A percentile compares a stretch with the other conserved stretches of the same genome.
phyloP scores from a whole-genome alignment of 768 basidiomycete species.

The Kwoniella mangroviensis region DNA sequence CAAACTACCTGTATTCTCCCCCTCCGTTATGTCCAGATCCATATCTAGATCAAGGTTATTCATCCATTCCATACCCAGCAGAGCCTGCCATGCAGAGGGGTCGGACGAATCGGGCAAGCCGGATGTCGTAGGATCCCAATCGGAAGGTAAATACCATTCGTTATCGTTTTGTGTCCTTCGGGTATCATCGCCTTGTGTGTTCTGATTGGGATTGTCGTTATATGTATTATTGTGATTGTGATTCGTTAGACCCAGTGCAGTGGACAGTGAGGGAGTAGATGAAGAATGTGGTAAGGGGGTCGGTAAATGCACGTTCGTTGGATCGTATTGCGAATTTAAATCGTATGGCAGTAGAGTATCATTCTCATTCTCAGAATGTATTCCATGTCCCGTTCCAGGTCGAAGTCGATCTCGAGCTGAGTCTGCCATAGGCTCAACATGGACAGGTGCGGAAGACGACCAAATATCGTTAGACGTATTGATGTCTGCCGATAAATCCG shows the following conservation, averaged over 20 bases:
- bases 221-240: neutral
- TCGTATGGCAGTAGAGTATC: neutral
- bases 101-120: constrained; percentile 25
- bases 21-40: neutral
- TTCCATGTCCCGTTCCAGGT: neutral
- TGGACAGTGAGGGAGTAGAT: constrained; percentile 2
- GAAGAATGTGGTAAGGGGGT: neutral
- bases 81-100: constrained; percentile 17
- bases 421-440: no score
- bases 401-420: neutral
- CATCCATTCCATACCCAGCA: constrained; percentile 15
- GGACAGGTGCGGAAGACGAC: neutral
- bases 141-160: constrained; percentile 22
- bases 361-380: no score
- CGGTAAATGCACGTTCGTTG: neutral
- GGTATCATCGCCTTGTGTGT: neutral
- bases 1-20: neutral
- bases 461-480: neutral
- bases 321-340: neutral
- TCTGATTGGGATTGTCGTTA: neutral
- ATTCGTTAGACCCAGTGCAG: neutral
- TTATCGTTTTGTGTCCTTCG: neutral
- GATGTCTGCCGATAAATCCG: neutral
- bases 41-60: constrained; percentile 10
- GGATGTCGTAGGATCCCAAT: constrained; percentile 26